Percentiles rank a stretch among this genome's conserved stretches.
phyloP scores from a whole-genome alignment of 805 yeast species.

The Monosporozyma siamensis region DNA sequence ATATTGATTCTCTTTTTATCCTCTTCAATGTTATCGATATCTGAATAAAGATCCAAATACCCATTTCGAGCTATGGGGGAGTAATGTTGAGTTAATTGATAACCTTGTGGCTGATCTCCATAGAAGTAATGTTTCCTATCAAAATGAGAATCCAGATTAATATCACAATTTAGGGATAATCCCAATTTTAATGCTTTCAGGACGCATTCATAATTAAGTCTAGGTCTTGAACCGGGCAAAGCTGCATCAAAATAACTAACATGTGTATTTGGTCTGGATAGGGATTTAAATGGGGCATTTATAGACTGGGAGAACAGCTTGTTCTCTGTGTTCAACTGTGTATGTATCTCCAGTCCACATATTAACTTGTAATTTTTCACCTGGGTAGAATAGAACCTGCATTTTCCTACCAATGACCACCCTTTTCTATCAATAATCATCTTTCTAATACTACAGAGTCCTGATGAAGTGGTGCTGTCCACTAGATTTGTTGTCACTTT shows the following conservation, averaged over 20 bases:
- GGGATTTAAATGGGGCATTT: slow-evolving; percentile 36
- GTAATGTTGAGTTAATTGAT: slow-evolving; percentile 87
- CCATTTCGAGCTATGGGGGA: slow-evolving; percentile 74
- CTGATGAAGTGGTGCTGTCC: no score
- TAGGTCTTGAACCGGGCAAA: slow-evolving; percentile 89
- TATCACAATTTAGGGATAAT: slow-evolving; percentile 50
- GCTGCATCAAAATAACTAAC: slow-evolving; percentile 77
- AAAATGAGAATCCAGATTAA: slow-evolving; percentile 53
- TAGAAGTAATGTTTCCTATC: slow-evolving; percentile 95
- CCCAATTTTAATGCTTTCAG: slow-evolving; percentile 65
- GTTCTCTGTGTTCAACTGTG: slow-evolving; percentile 65
- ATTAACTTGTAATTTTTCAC: slow-evolving; percentile 36
- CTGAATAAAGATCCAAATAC: slow-evolving; percentile 35
- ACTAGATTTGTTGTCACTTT: no score
- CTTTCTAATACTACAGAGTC: no score
- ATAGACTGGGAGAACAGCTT: slow-evolving; percentile 69
- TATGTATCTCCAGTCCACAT: slow-evolving; percentile 90
- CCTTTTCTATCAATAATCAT: no score
- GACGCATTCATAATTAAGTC: slow-evolving; percentile 64
- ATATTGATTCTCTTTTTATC: slow-evolving; percentile 45
- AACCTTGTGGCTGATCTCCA: slow-evolving; percentile 93
- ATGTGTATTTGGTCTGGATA: slow-evolving; percentile 51
- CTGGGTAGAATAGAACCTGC: not conserved
- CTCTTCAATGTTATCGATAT: slow-evolving; percentile 45
- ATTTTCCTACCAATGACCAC: not conserved